A percentile compares a stretch with the other conserved stretches of the same genome.
These are phyloP conservation scores for Penicillium ochrochloron DNA, from an alignment of 495 filamentous ascomycete species.

Conservation along the genomic window DNA sequence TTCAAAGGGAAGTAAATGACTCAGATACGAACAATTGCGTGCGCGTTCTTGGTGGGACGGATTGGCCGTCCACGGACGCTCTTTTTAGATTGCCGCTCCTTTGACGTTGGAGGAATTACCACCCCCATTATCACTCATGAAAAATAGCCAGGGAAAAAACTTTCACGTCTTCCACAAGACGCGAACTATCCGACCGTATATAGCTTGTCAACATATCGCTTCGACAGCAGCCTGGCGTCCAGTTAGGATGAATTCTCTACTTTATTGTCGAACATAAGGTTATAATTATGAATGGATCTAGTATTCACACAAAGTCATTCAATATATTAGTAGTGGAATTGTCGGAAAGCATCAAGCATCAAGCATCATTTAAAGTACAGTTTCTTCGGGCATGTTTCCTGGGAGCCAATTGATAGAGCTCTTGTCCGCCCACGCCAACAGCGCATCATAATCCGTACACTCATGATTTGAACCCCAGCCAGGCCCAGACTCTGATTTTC, in stretches of 20 bases:
- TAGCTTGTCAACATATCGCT: not conserved
- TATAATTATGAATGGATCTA: slow-evolving; percentile 6
- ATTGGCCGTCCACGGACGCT: no score
- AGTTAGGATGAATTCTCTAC: slow-evolving; percentile 9
- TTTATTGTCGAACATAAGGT: slow-evolving; percentile 10
- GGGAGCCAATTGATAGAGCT: slow-evolving; percentile 4
- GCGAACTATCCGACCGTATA: no score
- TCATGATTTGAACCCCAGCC: slow-evolving; percentile 11
- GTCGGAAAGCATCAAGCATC: slow-evolving; percentile 3
- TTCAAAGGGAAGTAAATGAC: no score
- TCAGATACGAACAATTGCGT: no score
- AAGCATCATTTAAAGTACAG: slow-evolving; percentile 7
- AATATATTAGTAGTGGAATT: slow-evolving; percentile 9
- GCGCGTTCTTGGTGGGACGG: no score
- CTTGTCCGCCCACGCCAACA: slow-evolving; percentile 11
- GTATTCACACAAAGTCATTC: not conserved
- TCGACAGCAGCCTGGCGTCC: slow-evolving; percentile 10
- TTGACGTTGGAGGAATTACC: not conserved
- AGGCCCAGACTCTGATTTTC: slow-evolving; percentile 9
- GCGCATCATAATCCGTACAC: slow-evolving; percentile 13
- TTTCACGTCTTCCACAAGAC: not conserved
- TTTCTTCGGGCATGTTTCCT: slow-evolving; percentile 7
- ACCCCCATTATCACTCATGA: not conserved
- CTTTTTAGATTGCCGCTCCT: no score
- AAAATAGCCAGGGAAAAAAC: not conserved